Evolutionary conservation across 176 grass and related monocot genomes (phyloP).

Genomic region (Musa acuminata): DNA sequence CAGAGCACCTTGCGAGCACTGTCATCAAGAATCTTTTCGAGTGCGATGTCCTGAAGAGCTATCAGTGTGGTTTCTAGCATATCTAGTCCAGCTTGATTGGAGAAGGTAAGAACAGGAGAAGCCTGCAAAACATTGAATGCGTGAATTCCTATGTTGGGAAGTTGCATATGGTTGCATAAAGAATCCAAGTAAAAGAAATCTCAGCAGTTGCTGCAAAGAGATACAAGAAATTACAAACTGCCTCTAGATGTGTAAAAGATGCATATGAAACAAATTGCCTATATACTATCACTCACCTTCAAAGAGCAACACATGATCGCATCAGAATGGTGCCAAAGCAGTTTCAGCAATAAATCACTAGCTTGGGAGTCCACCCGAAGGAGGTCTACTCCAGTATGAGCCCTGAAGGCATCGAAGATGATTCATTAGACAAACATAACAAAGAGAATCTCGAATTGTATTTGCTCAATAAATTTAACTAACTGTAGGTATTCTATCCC

Average conservation of each 20-base stretch:
- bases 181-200: no score
- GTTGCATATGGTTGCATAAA: not conserved
- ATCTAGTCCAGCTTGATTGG: conserved; percentile 72
- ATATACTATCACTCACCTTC: conserved; percentile 36
- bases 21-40: conserved; percentile 59
- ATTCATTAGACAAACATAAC: not conserved
- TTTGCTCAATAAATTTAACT: no score
- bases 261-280: not conserved
- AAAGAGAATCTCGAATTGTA: not conserved
- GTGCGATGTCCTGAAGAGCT: conserved; percentile 72
- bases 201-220: no score
- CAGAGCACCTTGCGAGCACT: conserved; percentile 49
- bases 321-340: conserved; percentile 75
- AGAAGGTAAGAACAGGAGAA: conserved; percentile 63
- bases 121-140: conserved; percentile 20
- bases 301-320: conserved; percentile 77
- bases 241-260: not conserved
- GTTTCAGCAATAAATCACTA: conserved; percentile 38
- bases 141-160: not conserved
- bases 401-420: conserved; percentile 28
- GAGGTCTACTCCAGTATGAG: conserved; percentile 60
- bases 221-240: no score
- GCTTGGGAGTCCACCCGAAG: conserved; percentile 36
- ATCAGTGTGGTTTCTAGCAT: conserved; percentile 83
- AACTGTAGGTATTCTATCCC: not conserved